Evolutionary conservation across 1,139 yeast genomes (phyloP), one percentile per base, ranked within the genome.

Genomic region (Magnusiomyces paraingens): DNA sequence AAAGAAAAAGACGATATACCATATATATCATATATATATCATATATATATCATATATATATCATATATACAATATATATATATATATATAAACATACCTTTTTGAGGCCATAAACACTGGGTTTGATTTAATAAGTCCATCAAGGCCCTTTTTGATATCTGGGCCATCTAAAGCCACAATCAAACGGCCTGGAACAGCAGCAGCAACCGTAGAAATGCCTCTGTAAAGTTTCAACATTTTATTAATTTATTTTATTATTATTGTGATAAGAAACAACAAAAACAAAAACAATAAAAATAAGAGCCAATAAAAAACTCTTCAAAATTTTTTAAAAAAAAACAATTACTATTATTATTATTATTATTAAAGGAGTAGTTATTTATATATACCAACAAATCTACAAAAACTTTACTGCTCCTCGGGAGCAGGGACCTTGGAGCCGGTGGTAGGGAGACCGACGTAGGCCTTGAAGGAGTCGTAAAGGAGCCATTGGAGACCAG

Each of bases 401-500:
- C 44, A 40, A 6, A 17, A n/a, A 17, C 12, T 20, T 43, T 43
- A 43, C 20, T 45, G n/a, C 22, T 45, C 21, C 14, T 15, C 48
- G 15, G 36, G 18, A 45, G 40, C 41, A n/a, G 41, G 41, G 12
- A 17, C 48, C 48, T 45, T 45, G 22, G 48, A 45, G 60, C 91
- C 93, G 32, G 95, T 84, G 44, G 98, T 88, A 67, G 98, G 97
- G 64, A 91, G 80, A 12, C 97, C 98, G 58, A 88, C 82, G 64
- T 80, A 80, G 32, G 88, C 94, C 76, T 91, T 91, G 79, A 91
- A 91, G 14, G 96, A 85, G 72, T 91, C 98, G 74, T 91, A 91
- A 59, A 91, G 79, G 68, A 91, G 80, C 97, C 97, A 91, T 77
- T 91, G 98, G 79, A 86, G 81, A 59, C 96, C 96, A 47, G 98